Conservation (phyloP, 2,329 filamentous ascomycete species). For the Pseudogymnoascus sp. region DNA sequence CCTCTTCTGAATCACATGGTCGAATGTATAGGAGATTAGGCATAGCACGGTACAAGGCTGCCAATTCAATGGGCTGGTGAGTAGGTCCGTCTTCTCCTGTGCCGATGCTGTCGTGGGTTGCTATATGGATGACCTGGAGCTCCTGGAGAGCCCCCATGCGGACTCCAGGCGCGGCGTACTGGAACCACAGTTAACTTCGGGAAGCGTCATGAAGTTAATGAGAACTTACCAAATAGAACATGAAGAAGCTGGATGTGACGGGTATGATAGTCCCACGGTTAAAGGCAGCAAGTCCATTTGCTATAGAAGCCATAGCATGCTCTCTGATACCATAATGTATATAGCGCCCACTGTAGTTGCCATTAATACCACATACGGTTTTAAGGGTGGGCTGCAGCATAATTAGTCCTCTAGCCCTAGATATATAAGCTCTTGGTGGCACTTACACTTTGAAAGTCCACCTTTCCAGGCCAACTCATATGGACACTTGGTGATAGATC, state of each 20-base stretch:
- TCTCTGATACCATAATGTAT: conserved; percentile 36
- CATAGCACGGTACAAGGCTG: conserved; percentile 39
- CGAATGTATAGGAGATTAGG: conserved; percentile 40
- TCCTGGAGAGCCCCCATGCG: conserved; percentile 40
- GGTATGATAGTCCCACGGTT: conserved; percentile 36
- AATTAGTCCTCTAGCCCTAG: neutral
- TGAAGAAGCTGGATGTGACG: conserved; percentile 39
- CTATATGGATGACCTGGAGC: conserved; percentile 36
- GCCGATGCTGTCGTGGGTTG: conserved; percentile 40
- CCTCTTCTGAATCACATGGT: conserved; percentile 20
- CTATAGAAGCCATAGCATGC: conserved; percentile 37
- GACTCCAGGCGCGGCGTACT: conserved; percentile 35
- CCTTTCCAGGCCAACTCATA: neutral
- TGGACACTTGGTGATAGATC: neutral
- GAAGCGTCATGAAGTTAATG: no score
- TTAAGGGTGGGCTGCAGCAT: neutral
- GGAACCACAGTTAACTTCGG: no score
- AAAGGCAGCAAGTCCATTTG: conserved; percentile 38
- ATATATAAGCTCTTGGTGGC: neutral
- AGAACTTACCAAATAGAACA: conserved; percentile 33
- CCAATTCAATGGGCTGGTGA: conserved; percentile 20
- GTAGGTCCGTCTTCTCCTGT: conserved; percentile 38
- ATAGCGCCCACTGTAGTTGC: neutral
- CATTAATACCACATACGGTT: neutral
- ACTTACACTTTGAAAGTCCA: neutral